Conservation (phyloP, 2,329 filamentous ascomycete genomes). For the Tolypocladium nubicola region DNA sequence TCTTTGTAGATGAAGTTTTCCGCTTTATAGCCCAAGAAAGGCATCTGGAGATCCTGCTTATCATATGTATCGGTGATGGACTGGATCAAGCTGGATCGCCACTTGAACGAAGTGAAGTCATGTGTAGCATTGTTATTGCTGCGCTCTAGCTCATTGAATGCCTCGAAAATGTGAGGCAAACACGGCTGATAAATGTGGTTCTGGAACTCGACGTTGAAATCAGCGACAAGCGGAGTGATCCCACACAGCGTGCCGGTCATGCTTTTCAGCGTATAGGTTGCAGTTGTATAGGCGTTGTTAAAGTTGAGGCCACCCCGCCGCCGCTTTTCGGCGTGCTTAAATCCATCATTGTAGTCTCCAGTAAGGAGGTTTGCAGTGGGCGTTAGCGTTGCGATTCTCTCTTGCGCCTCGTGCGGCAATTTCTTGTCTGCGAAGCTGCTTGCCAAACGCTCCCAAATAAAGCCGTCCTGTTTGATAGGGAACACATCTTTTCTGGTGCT, state of each 20-base stretch:
- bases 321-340: constrained; percentile 13
- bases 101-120: constrained; percentile 15
- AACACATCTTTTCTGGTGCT: constrained; percentile 34
- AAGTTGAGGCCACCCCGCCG: constrained; percentile 26
- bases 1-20: constrained; percentile 17
- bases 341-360: constrained; percentile 22
- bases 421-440: constrained; percentile 19
- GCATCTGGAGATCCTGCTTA: constrained; percentile 20
- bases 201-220: constrained; percentile 30
- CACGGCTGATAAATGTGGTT: constrained; percentile 35
- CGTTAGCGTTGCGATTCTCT: constrained; percentile 17
- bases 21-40: constrained; percentile 16
- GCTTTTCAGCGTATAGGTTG: constrained; percentile 33
- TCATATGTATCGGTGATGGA: constrained; percentile 22
- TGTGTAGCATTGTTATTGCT: background rate
- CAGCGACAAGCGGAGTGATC: constrained; percentile 27
- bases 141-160: constrained; percentile 15
- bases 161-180: constrained; percentile 25
- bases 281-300: constrained; percentile 28
- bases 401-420: constrained; percentile 19
- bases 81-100: constrained; percentile 22
- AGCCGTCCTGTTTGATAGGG: constrained; percentile 27
- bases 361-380: constrained; percentile 21
- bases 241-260: constrained; percentile 30
- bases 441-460: constrained; percentile 23